Evolutionary conservation across 1,139 yeast genomes (phyloP).

Genomic region (Candida smagusa): DNA sequence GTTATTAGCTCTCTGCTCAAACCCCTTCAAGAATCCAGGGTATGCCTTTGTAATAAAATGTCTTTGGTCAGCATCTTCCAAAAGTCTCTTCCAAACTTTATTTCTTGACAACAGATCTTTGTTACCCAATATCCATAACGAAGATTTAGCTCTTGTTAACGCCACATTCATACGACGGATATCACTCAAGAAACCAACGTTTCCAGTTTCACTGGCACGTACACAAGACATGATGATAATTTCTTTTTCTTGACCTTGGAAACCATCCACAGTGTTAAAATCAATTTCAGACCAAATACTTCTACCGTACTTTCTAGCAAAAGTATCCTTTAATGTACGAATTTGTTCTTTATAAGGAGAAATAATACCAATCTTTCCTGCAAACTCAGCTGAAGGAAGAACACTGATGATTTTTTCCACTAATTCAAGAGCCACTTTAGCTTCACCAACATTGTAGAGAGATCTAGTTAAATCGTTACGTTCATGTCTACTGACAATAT

Average conservation of each 20-base stretch:
- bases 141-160: constrained; percentile 85
- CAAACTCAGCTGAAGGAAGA: constrained; percentile 53
- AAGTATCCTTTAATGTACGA: constrained; percentile 51
- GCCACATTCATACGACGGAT: constrained; percentile 95
- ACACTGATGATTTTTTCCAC: constrained; percentile 51
- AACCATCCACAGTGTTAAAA: constrained; percentile 95
- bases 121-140: constrained; percentile 91
- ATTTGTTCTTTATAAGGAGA: constrained; percentile 95
- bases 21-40: constrained; percentile 34
- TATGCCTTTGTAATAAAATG: constrained; percentile 28
- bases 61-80: constrained; percentile 60
- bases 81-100: constrained; percentile 65
- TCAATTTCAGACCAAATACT: constrained; percentile 66
- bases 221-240: constrained; percentile 93
- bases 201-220: constrained; percentile 64
- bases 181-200: constrained; percentile 88
- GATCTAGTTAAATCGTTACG: constrained; percentile 66
- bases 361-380: constrained; percentile 81
- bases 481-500: constrained; percentile 63
- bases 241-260: constrained; percentile 97
- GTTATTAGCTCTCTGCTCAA: neutral
- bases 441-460: constrained; percentile 67
- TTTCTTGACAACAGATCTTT: constrained; percentile 58
- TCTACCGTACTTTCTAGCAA: constrained; percentile 59
- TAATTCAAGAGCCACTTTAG: constrained; percentile 66